Conservation (phyloP, 2,329 filamentous ascomycete species). For the Aspergillus sp. region DNA sequence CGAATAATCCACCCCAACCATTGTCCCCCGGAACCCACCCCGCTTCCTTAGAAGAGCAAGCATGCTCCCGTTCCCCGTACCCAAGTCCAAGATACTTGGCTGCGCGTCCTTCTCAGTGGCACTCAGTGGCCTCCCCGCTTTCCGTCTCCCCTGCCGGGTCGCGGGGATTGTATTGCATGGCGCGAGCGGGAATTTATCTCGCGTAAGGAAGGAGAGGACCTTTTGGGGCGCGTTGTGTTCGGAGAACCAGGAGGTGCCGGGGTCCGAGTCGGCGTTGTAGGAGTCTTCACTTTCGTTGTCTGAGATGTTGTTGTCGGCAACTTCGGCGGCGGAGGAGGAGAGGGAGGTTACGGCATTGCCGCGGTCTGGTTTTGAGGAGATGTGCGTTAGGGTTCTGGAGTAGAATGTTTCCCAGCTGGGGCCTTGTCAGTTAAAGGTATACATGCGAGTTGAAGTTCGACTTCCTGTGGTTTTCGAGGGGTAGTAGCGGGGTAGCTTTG, state of each 20-base stretch:
- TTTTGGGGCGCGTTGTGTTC: slow-evolving; percentile 87
- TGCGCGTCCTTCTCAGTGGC: slow-evolving; percentile 17
- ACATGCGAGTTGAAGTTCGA: neutral
- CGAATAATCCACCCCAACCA: slow-evolving; percentile 91
- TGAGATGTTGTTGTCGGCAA: slow-evolving; percentile 62
- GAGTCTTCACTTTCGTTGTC: slow-evolving; percentile 68
- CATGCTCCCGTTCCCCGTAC: slow-evolving; percentile 91
- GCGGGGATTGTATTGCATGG: slow-evolving; percentile 40
- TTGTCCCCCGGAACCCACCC: slow-evolving; percentile 66
- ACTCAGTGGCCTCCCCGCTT: neutral
- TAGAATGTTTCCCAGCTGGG: slow-evolving; percentile 67
- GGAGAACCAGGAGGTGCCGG: slow-evolving; percentile 94
- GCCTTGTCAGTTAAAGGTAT: neutral
- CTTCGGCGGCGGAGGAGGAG: slow-evolving; percentile 1
- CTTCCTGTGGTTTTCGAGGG: slow-evolving; percentile 6
- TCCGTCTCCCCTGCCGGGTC: neutral
- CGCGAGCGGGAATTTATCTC: slow-evolving; percentile 51
- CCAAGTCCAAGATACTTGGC: slow-evolving; percentile 75
- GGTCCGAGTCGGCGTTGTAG: slow-evolving; percentile 71
- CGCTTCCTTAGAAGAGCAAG: slow-evolving; percentile 77
- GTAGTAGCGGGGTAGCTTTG: slow-evolving; percentile 20
- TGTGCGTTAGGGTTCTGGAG: slow-evolving; percentile 46
- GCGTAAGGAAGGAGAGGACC: slow-evolving; percentile 70
- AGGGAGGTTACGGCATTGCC: neutral
- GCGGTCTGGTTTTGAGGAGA: slow-evolving; percentile 34